Conservation (phyloP, 73 alveolate genomes). For the Strombidium stylifer region DNA sequence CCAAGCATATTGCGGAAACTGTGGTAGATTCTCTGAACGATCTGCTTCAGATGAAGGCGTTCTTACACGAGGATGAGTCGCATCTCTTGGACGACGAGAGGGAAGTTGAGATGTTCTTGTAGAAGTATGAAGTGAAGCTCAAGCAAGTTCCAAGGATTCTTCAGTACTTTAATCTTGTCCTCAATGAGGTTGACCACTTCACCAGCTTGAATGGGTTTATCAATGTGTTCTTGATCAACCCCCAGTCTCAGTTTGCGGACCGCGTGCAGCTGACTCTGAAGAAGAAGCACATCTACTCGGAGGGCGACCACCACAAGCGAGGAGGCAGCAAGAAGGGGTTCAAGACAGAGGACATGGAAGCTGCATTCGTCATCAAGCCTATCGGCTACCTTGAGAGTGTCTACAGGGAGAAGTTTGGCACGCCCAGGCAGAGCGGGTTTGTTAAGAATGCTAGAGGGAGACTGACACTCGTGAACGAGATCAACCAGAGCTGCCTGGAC, state of each 20-base stretch:
- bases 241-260: slow-evolving; percentile 33
- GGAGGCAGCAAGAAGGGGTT: slow-evolving; percentile 10
- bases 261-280: slow-evolving; percentile 24
- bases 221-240: slow-evolving; percentile 9
- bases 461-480: slow-evolving; percentile 31
- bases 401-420: slow-evolving; percentile 92
- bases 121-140: too few species aligned
- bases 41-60: too few species aligned
- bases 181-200: slow-evolving; percentile 12
- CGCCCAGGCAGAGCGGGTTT: slow-evolving; percentile 85
- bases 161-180: neutral
- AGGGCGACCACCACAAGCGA: neutral
- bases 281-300: neutral
- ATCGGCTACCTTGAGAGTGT: slow-evolving; percentile 83
- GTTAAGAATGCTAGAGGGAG: slow-evolving; percentile 59
- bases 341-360: slow-evolving; percentile 30
- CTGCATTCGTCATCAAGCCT: slow-evolving; percentile 55
- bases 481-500: slow-evolving; percentile 54
- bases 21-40: slow-evolving; percentile 3
- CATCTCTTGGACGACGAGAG: neutral
- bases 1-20: slow-evolving; percentile 9
- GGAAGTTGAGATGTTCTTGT: neutral
- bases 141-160: too few species aligned
- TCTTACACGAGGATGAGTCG: too few species aligned
- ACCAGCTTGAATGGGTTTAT: slow-evolving; percentile 23